Percentiles rank a stretch among this genome's conserved stretches.
These are phyloP conservation scores for Aspergillus carbonarius DNA, from an alignment of 2,329 filamentous ascomycete genomes.

Conservation along the genomic window DNA sequence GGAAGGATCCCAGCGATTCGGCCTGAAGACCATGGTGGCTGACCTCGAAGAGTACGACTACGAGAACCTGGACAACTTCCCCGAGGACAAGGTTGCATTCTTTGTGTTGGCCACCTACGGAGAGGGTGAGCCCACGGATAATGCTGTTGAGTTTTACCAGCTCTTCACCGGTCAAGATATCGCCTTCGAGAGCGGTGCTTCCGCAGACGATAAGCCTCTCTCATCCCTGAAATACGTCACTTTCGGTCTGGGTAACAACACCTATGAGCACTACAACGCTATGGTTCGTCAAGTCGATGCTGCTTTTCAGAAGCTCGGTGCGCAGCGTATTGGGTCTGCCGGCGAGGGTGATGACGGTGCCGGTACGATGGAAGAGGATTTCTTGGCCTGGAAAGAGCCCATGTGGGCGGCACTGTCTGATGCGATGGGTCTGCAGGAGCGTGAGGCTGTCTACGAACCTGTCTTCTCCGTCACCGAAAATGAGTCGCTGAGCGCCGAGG, in stretches of 20 bases:
- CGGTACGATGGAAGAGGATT: slow-evolving; percentile 99
- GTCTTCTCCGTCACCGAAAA: slow-evolving; percentile 80
- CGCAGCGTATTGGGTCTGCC: slow-evolving; percentile 76
- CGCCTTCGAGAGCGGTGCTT: slow-evolving; percentile 69
- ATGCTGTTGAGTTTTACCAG: slow-evolving; percentile 98
- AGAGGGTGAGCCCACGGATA: slow-evolving; percentile 97
- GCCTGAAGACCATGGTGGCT: slow-evolving; percentile 95
- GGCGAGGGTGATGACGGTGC: slow-evolving; percentile 97
- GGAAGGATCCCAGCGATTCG: slow-evolving; percentile 94
- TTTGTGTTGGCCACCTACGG: slow-evolving; percentile 97
- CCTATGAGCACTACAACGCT: slow-evolving; percentile 98
- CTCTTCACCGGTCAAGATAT: slow-evolving; percentile 83
- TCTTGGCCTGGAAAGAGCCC: slow-evolving; percentile 97
- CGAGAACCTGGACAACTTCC: slow-evolving; percentile 85
- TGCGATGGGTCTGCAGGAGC: slow-evolving; percentile 87
- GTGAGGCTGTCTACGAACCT: slow-evolving; percentile 93
- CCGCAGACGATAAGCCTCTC: slow-evolving; percentile 67
- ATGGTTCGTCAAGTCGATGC: slow-evolving; percentile 93
- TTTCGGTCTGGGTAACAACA: slow-evolving; percentile 98
- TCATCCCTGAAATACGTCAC: slow-evolving; percentile 86
- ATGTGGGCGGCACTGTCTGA: slow-evolving; percentile 90
- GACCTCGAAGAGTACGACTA: slow-evolving; percentile 98
- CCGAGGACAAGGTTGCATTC: slow-evolving; percentile 86
- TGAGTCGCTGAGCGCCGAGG: slow-evolving; percentile 70
- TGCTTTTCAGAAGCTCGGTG: slow-evolving; percentile 77